Base-by-base conservation (phyloP, 768 basidiomycete genomes). In the Pleurotus pulmonarius region DNA sequence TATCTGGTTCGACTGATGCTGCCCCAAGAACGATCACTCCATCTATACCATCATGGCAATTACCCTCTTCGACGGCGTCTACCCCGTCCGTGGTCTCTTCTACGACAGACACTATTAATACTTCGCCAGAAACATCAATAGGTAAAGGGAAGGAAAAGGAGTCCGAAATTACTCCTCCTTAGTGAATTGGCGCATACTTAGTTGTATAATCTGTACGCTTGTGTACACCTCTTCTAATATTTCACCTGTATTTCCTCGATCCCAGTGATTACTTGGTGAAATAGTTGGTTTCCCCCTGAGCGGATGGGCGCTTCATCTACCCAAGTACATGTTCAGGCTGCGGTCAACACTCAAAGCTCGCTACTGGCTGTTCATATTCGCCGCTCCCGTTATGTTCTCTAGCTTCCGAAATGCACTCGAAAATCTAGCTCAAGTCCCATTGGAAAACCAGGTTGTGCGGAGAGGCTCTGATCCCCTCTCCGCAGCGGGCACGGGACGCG, bases 361-460 rank as follows among this genome's bases (percentile, higher is more conserved):
- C 11, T 29, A 39, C 46, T 51, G 56, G 49, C 46, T 44, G 34
- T 22, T 53, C 38, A 20, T 53, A 22, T 15, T 41, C 51, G 51
- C 51, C 37, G 18, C 22, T n/a, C 41, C 22, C 49, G 22, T 24
- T 57, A 92, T 92, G 90, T 91, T 92, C 69, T 86, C 81, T 46
- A 84, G 86, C 64, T 82, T 89, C 66, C 79, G 81, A 39, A 83
- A 86, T 56, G 87, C 85, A 58, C 86, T 92, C 15, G 90, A 92
- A 67, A 82, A 74, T 49, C 70, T 90, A 37, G 83, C 85, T 16
- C 80, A 82, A 46, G 75, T 73, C 49, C 73, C 76, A 40, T 8
- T 18, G 8, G 51, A 53, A 53, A 53, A 24, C 15, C 51, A 53
- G 12, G 9, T 20, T 22, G 39, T 41, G 53, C 73, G 75, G 38